Conservation (phyloP, 345 rosid species). For the Populus tremula region DNA sequence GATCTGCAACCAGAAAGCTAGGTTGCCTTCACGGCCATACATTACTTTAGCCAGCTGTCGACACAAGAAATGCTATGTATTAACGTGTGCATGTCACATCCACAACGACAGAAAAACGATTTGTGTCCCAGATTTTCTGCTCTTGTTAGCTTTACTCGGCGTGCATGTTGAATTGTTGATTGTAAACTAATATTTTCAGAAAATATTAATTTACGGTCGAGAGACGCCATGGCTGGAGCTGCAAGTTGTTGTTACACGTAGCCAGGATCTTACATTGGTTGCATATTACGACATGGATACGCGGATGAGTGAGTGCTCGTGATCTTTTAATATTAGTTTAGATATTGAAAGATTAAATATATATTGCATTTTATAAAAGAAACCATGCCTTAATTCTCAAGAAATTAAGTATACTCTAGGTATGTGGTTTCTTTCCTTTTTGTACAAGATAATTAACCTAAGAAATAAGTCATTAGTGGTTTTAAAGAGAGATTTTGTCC, state of each 20-base stretch:
- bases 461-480: too few relatives aligned
- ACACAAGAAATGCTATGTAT: background rate
- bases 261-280: background rate
- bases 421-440: too few relatives aligned
- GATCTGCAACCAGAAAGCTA: conserved; percentile 18
- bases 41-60: conserved; percentile 22
- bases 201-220: background rate
- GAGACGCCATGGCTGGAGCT: background rate
- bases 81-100: background rate
- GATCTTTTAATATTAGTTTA: background rate
- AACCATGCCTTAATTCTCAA: too few relatives aligned
- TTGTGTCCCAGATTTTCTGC: background rate
- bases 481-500: too few relatives aligned
- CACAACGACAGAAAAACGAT: background rate
- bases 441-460: too few relatives aligned
- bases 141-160: background rate
- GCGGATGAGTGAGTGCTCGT: background rate
- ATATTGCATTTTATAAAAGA: too few relatives aligned
- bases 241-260: background rate
- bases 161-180: background rate
- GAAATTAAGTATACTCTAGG: too few relatives aligned
- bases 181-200: background rate
- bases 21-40: background rate
- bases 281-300: background rate
- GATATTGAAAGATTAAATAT: too few relatives aligned